Evolutionary conservation across 768 basidiomycete genomes (phyloP).

Genomic region (Trametes cubensis): DNA sequence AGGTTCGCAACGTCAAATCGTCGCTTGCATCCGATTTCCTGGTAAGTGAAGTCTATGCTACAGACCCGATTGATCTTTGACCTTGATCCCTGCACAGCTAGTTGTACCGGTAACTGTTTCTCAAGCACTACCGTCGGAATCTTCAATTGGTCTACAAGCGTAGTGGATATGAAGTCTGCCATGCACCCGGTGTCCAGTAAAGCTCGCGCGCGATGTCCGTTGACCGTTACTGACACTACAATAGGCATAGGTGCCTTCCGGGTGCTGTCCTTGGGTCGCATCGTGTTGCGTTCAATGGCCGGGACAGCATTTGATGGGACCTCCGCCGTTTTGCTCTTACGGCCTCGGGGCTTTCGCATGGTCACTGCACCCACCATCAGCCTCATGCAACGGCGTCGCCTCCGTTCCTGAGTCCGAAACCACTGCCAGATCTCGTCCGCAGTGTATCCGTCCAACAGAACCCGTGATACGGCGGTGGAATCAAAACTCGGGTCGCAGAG

Average conservation of each 20-base stretch:
- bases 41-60: conserved; percentile 4
- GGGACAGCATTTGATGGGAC: neutral
- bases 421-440: too few species aligned
- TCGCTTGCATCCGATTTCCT: neutral
- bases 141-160: conserved; percentile 32
- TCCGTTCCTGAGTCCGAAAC: too few species aligned
- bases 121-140: conserved; percentile 13
- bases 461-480: neutral
- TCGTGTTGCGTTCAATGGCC: conserved; percentile 11
- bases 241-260: conserved; percentile 15
- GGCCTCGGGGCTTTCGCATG: too few species aligned
- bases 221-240: conserved; percentile 15
- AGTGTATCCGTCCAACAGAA: too few species aligned
- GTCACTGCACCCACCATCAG: too few species aligned
- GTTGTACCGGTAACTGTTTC: conserved; percentile 33
- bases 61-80: conserved; percentile 28
- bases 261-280: neutral
- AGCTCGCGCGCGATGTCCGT: conserved; percentile 20
- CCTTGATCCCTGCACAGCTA: conserved; percentile 36
- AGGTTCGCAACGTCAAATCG: conserved; percentile 15
- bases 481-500: neutral
- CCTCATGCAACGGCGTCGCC: too few species aligned
- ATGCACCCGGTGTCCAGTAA: conserved; percentile 34
- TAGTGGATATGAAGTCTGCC: conserved; percentile 36
- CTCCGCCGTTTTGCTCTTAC: too few species aligned